Evolutionary conservation across 805 yeast genomes (phyloP), one percentile per base, ranked within the genome.

Genomic region (Lachancea mirantina): DNA sequence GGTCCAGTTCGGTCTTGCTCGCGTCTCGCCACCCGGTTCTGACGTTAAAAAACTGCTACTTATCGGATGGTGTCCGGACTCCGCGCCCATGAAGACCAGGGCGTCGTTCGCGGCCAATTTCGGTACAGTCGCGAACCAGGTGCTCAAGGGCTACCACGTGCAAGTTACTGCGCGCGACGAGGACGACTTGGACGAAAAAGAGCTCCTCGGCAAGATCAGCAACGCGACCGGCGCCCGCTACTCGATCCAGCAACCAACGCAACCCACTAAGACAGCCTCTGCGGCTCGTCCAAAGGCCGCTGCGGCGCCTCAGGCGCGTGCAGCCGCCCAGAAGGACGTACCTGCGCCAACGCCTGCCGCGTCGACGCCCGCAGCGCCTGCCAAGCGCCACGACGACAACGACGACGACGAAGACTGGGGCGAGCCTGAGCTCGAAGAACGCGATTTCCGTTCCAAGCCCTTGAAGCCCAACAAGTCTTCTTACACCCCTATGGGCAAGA

Each of bases 31-130:
- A 36, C 89, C 89, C 35, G 94, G 92, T n/a, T 81, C 95, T 4
- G 92, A 83, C 46, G 88, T 92, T 21, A 72, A 74, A 50, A 92
- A 92, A 65, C 67, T 84, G 43, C 72, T 89, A 19, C 65, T 92
- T 29, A 68, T 92, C 23, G 97, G 96, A 32, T 89, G 96, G 96
- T 84, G 95, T 62, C 98, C 98, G 5, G 97, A 92, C 58, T 84
- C 89, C 36, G 88, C 95, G 14, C 94, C 96, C 42, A 68, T 67
- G 52, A 81, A 78, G 52, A 67, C 79, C 17, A 72, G 85, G 47
- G 71, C 84, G 28, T 77, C 87, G 2, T 83, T 78, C 60, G 87
- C 89, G 17, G 62, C 75, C 39, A 83, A 82, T 57, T 78, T 81
- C 45, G 85, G 84, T 24, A 83, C 78, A 24, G 82, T 83, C 14